Percentiles rank a stretch among this genome's conserved stretches.
phyloP scores from a whole-genome alignment of 2,329 filamentous ascomycete genomes.

The Aspergillus sp. region DNA sequence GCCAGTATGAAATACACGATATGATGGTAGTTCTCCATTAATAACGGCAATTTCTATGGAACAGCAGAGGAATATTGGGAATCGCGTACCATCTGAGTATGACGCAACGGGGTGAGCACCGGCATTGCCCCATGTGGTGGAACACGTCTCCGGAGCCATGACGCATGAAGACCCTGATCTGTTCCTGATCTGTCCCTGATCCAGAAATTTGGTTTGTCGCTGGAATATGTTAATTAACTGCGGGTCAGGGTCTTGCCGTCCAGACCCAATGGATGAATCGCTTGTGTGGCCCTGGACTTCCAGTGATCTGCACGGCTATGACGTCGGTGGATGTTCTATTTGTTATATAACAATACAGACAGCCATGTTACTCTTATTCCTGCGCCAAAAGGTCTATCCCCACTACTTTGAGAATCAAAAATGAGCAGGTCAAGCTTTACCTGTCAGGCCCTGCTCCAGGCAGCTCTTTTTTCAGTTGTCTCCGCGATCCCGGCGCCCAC shows the following conservation, averaged over 20 bases:
- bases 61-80: too few species aligned
- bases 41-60: too few species aligned
- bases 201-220: background rate
- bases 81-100: background rate
- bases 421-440: background rate
- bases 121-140: background rate
- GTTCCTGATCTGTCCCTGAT: background rate
- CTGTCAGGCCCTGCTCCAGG: background rate
- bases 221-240: background rate
- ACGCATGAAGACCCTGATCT: background rate
- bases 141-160: background rate
- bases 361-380: background rate
- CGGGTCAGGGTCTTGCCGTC: background rate
- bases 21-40: too few species aligned
- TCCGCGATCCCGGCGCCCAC: slow-evolving; percentile 1
- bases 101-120: background rate
- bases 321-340: background rate
- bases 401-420: background rate
- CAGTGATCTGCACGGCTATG: background rate
- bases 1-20: too few species aligned
- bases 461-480: background rate
- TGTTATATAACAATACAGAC: background rate
- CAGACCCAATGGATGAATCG: background rate
- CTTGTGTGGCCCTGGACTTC: background rate
- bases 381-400: background rate